Base-by-base conservation (phyloP, 2,329 filamentous ascomycete genomes). In the Pseudocercospora macadamiae region DNA sequence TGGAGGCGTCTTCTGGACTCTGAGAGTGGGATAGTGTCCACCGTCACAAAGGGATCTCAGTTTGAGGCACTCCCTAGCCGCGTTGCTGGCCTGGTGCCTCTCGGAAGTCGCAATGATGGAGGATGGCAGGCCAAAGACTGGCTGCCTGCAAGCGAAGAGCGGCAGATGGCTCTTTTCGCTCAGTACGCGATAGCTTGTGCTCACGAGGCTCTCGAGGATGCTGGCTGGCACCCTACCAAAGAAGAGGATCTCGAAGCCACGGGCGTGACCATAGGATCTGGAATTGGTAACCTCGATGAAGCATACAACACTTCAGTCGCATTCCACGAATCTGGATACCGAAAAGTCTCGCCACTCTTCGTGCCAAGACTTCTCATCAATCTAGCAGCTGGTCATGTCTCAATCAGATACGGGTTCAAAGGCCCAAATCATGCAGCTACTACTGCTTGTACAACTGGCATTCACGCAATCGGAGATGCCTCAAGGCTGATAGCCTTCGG, bases 391-490 rank as follows among this genome's bases (percentile, higher is more conserved):
- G 95, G 95, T 0, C 93, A 97, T 72, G 87, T 97, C 34, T 93
- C 93, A 23, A 97, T 99, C 87, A 89, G 87, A 67, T 87, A 95
- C 76, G 90, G 91, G 16, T 89, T 99, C 70, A 86, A 82, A 70
- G 95, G 95, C 0, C 95, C 95, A 3, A 97, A 96, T 71, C 95
- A 97, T 75, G 86, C 93, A 1, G 91, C 86, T 36, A 96, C 93
- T 0, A 99, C 95, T 10, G 95, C 95, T 58, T 99, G 95, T 74
- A 97, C 95, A 0, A 99, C 95, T 0, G 95, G 95, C 9, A 91
- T 93, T 1, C 95, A 99, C 77, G 92, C 93, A 1, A 88, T 99
- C 51, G 95, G 93, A 16, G 95, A 99, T 73, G 95, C 95, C 4
- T 88, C 90, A n/a, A 86, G 93, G 16, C 91, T 97, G 72, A 93